Conservation (phyloP, 331 rosid species). For the Phaseolus coccineus region DNA sequence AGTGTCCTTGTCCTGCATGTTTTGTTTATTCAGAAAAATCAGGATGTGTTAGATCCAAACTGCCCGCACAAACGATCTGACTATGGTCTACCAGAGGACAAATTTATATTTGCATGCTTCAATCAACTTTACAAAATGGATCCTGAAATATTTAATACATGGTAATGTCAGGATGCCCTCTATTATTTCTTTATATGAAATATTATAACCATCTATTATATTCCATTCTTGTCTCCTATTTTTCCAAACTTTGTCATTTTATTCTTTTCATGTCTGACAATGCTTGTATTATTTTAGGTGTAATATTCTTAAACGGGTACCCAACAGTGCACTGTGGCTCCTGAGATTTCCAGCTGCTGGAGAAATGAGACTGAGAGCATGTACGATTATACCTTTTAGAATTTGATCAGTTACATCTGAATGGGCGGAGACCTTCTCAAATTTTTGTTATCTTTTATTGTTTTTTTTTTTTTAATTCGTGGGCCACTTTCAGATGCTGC, state of each 20-base stretch:
- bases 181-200: neutral
- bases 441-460: neutral
- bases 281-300: slow-evolving; percentile 66
- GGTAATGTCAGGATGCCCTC: slow-evolving; percentile 60
- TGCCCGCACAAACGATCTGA: slow-evolving; percentile 85
- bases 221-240: neutral
- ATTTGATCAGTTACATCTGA: neutral
- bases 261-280: slow-evolving; percentile 20
- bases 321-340: slow-evolving; percentile 99
- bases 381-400: slow-evolving; percentile 45
- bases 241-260: slow-evolving; percentile 29
- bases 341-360: slow-evolving; percentile 99
- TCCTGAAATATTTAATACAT: slow-evolving; percentile 89
- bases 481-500: slow-evolving; percentile 73
- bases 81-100: slow-evolving; percentile 92
- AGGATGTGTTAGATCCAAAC: slow-evolving; percentile 83
- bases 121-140: slow-evolving; percentile 99
- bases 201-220: neutral
- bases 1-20: slow-evolving; percentile 21
- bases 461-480: slow-evolving; percentile 19
- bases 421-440: neutral
- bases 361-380: slow-evolving; percentile 76
- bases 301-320: slow-evolving; percentile 94
- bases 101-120: slow-evolving; percentile 96
- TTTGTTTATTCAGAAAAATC: slow-evolving; percentile 72